Percentiles rank a stretch among this genome's conserved stretches.
Evolutionary conservation across 768 basidiomycete genomes (phyloP).

Genomic region (Xerocomus brunneocitrinus): DNA sequence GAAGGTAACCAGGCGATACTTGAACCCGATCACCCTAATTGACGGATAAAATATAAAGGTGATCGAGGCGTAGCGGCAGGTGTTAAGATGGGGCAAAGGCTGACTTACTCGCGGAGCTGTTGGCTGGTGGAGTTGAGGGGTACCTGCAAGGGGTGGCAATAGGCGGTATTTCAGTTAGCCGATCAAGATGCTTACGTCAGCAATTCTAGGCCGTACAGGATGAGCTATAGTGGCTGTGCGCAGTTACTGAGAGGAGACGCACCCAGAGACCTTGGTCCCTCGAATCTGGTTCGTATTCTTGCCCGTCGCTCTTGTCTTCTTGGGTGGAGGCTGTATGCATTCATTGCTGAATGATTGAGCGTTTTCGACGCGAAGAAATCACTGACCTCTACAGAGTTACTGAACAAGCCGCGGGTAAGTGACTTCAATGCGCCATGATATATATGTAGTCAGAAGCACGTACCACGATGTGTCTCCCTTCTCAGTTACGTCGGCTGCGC

Average conservation of each 20-base stretch:
- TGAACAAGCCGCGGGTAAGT: constrained; percentile 15
- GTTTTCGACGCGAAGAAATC: constrained; percentile 1
- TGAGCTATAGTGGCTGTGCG: not conserved
- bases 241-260: not conserved
- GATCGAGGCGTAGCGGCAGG: constrained; percentile 10
- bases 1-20: constrained; percentile 28
- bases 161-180: constrained; percentile 16
- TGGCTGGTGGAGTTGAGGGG: constrained; percentile 24
- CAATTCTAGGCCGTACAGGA: constrained; percentile 16
- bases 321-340: constrained; percentile 30
- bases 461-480: constrained; percentile 24
- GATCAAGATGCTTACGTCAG: constrained; percentile 30
- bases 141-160: constrained; percentile 17
- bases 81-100: constrained; percentile 17
- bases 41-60: constrained; percentile 10
- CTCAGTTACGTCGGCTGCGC: constrained; percentile 3
- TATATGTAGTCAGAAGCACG: not conserved
- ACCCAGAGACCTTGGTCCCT: constrained; percentile 17
- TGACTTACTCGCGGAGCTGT: constrained; percentile 30
- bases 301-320: constrained; percentile 37
- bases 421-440: not conserved
- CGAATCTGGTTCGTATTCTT: constrained; percentile 18
- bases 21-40: constrained; percentile 22
- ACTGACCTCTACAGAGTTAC: constrained; percentile 25
- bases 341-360: constrained; percentile 2